phyloP scores from a whole-genome alignment of 495 filamentous ascomycete species.

The Amphirosellinia nigrospora region DNA sequence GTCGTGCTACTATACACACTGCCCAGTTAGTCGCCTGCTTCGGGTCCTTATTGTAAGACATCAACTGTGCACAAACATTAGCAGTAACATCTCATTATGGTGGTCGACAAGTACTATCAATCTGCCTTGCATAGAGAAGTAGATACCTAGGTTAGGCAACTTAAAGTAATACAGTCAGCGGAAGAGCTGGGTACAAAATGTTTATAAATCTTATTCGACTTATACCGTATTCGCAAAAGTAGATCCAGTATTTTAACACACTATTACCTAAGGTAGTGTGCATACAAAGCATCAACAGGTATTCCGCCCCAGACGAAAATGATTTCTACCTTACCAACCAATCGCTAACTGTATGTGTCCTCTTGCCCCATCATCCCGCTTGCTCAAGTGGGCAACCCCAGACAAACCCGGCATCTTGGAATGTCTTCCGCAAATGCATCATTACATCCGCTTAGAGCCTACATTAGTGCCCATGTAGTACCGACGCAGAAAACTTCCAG shows the following conservation, averaged over 20 bases:
- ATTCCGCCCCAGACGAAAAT: neutral
- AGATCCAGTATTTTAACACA: neutral
- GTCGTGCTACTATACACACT: neutral
- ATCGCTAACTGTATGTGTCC: neutral
- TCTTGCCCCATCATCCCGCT: constrained; percentile 1
- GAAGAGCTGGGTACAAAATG: neutral
- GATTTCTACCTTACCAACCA: neutral
- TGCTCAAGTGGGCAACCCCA: neutral
- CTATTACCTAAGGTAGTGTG: neutral
- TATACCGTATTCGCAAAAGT: constrained; percentile 11
- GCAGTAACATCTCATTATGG: neutral
- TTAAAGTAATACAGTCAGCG: constrained; percentile 14
- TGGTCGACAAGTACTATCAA: neutral
- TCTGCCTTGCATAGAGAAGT: neutral
- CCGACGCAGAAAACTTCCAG: neutral
- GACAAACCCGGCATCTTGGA: neutral
- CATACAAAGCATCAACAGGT: too few relatives aligned
- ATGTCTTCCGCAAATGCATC: neutral
- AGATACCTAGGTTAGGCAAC: too few relatives aligned
- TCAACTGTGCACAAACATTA: neutral
- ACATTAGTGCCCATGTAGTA: neutral
- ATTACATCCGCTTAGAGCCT: constrained; percentile 1
- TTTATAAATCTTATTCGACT: constrained; percentile 3
- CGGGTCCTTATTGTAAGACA: neutral
- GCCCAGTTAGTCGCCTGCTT: neutral